Base-by-base conservation (phyloP, 768 basidiomycete genomes). In the Hortiboletus flavorubellus region DNA sequence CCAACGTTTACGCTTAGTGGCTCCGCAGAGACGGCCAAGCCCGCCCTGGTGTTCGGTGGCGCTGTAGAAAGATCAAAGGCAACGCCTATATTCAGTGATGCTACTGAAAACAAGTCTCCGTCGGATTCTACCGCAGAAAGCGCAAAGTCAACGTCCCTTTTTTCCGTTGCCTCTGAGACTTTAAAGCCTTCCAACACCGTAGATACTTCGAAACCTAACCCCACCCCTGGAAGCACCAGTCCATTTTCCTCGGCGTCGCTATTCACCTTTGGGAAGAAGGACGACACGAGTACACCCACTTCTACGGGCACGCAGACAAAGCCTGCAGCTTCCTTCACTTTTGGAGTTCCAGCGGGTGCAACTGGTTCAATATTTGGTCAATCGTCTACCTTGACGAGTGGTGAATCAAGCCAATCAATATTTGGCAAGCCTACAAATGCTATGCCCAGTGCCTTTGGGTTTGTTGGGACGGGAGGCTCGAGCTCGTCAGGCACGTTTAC, bases 361-460 rank as follows among this genome's bases (percentile, higher is more conserved):
- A 43, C 55, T 15, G 46, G 56, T 4, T 54, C 58, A 8, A 29
- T 44, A 29, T 57, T 59, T 37, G 52, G 58, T n/a, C 64, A 65
- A 41, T 30, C 48, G 6, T 51, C 46, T 9, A 11, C 46, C 6
- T 46, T 54, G 4, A 34, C 50, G 8, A 51, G 38, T 15, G 47
- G 50, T 26, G 49, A 58, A 33, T 53, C 59, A 18, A 52, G 37
- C 12, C 58, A 59, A 14, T 26, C 55, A 30, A 2, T 47, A 29
- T 56, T 66, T 43, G 52, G 55, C 30, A 71, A 59, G 31, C 57
- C 63, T 10, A 12, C 57, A n/a, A 59, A 59, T 34, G n/a, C 52
- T 12, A 58, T 63, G 5, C 58, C 70, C 2, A 68, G 64, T 55
- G 59, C 69, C 10, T 71, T 75, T 58, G 72, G 71, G 30, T 75